phyloP scores from a whole-genome alignment of 345 rosid species.

The Sisymbrium altissimum region DNA sequence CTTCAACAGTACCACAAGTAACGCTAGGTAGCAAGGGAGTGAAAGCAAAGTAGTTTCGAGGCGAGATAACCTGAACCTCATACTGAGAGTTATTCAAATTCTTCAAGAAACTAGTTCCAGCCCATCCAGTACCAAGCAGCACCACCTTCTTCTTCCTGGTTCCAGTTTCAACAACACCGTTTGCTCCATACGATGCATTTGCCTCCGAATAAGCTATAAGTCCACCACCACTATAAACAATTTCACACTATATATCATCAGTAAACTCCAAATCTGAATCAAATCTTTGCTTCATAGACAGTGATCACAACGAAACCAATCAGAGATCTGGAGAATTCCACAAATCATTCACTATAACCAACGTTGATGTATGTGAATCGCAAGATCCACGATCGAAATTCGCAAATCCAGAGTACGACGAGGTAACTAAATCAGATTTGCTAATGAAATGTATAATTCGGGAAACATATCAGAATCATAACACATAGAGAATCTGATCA shows the following conservation, averaged over 20 bases:
- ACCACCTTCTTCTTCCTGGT: constrained; percentile 83
- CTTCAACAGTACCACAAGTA: constrained; percentile 95
- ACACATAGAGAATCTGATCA: constrained; percentile 5
- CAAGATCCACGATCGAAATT: constrained; percentile 11
- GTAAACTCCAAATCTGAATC: constrained; percentile 5
- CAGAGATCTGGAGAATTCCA: constrained; percentile 17
- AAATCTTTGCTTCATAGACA: not conserved
- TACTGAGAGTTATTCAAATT: constrained; percentile 57
- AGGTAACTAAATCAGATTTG: not conserved
- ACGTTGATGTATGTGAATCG: too few species aligned
- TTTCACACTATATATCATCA: not conserved
- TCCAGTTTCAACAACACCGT: constrained; percentile 41
- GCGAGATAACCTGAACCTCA: constrained; percentile 88
- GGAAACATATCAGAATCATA: not conserved
- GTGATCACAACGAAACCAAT: not conserved
- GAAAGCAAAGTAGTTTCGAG: constrained; percentile 96
- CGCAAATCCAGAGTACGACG: not conserved
- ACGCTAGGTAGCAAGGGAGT: constrained; percentile 98
- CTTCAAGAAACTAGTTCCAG: constrained; percentile 88
- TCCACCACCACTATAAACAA: constrained; percentile 76
- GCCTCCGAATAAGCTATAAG: constrained; percentile 78
- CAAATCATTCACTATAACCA: not conserved
- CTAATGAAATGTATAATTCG: not conserved
- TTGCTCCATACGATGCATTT: constrained; percentile 36
- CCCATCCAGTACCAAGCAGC: constrained; percentile 98